Conservation (phyloP, 139 green algal species). For the Tetradesmus obliquus region DNA sequence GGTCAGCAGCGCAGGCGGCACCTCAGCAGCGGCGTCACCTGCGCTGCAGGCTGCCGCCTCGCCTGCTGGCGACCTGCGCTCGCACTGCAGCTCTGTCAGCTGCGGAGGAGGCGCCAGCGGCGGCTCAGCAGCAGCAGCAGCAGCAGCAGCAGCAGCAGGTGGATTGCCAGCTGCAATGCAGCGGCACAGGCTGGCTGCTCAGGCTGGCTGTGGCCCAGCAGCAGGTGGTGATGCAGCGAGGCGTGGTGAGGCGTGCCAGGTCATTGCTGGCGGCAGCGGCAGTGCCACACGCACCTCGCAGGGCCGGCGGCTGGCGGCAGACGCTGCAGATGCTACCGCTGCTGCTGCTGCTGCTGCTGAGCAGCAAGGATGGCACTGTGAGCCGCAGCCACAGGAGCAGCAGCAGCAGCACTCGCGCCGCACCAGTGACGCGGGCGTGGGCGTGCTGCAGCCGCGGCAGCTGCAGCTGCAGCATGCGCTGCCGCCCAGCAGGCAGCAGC, state of each 20-base stretch:
- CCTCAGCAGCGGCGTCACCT: not conserved
- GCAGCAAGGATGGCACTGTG: slow-evolving; percentile 9
- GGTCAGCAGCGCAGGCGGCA: not conserved
- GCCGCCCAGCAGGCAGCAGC: not conserved
- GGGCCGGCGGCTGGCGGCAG: not conserved
- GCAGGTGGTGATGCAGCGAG: not conserved
- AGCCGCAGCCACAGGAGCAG: not conserved
- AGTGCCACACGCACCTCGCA: slow-evolving; percentile 26
- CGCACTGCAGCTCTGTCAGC: slow-evolving; percentile 42
- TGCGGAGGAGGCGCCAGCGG: slow-evolving; percentile 6
- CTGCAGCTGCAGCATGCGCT: slow-evolving; percentile 24
- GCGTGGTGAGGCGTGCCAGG: not conserved
- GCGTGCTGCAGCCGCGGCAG: slow-evolving; percentile 28
- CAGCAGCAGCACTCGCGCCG: not conserved
- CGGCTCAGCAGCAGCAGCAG: not conserved
- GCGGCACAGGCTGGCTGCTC: slow-evolving; percentile 1
- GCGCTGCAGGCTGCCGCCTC: not conserved
- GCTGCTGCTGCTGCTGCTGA: not conserved
- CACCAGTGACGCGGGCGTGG: not conserved
- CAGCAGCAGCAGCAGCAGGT: not conserved
- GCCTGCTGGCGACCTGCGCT: not conserved
- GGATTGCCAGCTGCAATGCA: not conserved
- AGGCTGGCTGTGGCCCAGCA: not conserved
- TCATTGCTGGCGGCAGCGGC: not conserved
- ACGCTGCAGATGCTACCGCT: not conserved